Evolutionary conservation across 345 rosid species (phyloP).

Genomic region (Sonneratia caseolaris): DNA sequence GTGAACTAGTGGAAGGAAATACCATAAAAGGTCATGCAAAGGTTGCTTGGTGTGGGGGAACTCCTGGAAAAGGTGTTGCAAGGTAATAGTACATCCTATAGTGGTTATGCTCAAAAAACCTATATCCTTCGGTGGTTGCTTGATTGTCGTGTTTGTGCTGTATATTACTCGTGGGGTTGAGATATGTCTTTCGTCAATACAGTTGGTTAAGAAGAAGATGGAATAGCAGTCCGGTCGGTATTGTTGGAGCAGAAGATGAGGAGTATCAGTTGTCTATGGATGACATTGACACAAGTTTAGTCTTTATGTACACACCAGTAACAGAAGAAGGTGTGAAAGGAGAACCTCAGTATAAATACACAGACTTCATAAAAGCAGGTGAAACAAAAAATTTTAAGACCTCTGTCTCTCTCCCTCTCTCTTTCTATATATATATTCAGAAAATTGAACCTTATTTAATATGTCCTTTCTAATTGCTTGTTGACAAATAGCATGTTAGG

Average conservation of each 20-base stretch:
- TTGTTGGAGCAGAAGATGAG: conserved; percentile 82
- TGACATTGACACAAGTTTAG: conserved; percentile 91
- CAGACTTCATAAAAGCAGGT: conserved; percentile 97
- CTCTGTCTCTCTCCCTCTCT: neutral
- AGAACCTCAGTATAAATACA: conserved; percentile 90
- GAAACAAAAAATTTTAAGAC: neutral
- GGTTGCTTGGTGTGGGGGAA: conserved; percentile 98
- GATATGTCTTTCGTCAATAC: conserved; percentile 8
- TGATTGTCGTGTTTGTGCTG: neutral
- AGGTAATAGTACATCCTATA: conserved; percentile 36
- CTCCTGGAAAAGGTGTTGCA: conserved; percentile 86
- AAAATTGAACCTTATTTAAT: neutral
- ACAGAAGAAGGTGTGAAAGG: conserved; percentile 93
- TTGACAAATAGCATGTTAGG: neutral
- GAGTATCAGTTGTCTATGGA: conserved; percentile 66
- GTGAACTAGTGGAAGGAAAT: conserved; percentile 83
- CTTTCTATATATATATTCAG: conserved; percentile 4
- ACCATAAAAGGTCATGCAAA: conserved; percentile 55
- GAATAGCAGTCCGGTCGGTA: conserved; percentile 88
- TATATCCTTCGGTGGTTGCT: conserved; percentile 8
- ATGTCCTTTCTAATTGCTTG: neutral
- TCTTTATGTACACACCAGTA: conserved; percentile 94
- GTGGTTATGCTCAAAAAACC: neutral
- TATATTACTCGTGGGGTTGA: neutral
- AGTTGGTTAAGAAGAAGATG: conserved; percentile 95